Base-by-base conservation (phyloP, 768 basidiomycete species). In the Rhodocollybia butyracea region DNA sequence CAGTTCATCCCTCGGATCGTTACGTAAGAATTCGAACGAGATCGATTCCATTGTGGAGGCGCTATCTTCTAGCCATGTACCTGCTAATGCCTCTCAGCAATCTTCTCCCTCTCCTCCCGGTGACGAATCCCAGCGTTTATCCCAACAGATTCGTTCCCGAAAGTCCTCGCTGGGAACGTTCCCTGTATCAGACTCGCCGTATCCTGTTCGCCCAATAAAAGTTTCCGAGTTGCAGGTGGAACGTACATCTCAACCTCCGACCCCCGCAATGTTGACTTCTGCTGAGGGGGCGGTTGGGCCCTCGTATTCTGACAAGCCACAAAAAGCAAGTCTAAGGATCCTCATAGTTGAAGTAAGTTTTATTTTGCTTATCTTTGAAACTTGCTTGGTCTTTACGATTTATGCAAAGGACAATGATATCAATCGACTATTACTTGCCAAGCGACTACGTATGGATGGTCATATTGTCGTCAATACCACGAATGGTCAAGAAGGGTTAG, bases 401-500 rank as follows among this genome's bases (percentile, higher is more conserved):
- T 24, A 5, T 30, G 21, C 29, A 13, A 55, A 88, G 84, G 87
- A 89, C 61, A 86, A 91, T 61, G 76, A 80, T 41, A 82, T 91
- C 62, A 92, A 93, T 64, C 81, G 84, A 8, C 78, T 73, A 46
- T 83, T 93, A 21, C 75, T 93, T 1, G 76, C 77, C 6, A 89
- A 89, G 64, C 77, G 89, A 12, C 73, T 94, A 46, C 73, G 74
- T 13, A 71, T 83, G 59, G 85, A 84, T 61, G 86, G 85, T 0
- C 87, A 91, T 58, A 74, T 66, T 12, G 86, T 91, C 5, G 71
- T 83, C 10, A 79, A 80, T 51, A 82, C 83, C 1, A 83, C 80
- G 1, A 90, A 94, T 63, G 90, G 91, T 3, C 88, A 88, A 66
- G 88, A 91, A 61, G 84, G 81, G 1, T 72, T 90, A 2, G 83